These are phyloP conservation scores for Pleurotus giganteus DNA, from an alignment of 768 basidiomycete genomes.

Conservation along the genomic window DNA sequence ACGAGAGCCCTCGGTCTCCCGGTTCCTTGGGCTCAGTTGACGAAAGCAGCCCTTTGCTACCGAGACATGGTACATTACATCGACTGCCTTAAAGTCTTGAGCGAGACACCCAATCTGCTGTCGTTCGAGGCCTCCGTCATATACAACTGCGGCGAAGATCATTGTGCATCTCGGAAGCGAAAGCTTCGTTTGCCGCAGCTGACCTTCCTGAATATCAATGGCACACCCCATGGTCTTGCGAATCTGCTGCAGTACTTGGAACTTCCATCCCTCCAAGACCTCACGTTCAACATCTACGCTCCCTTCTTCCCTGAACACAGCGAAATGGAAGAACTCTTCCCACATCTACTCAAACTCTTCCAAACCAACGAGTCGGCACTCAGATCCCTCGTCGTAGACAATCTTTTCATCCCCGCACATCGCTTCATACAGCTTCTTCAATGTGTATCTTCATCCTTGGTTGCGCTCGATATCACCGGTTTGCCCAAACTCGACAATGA, in stretches of 20 bases:
- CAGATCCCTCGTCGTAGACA: neutral
- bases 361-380: neutral
- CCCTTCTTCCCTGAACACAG: neutral
- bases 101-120: neutral
- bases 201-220: neutral
- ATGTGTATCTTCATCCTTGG: neutral
- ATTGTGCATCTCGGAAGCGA: neutral
- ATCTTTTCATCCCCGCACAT: neutral
- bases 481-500: neutral
- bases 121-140: neutral
- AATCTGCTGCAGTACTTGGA: neutral
- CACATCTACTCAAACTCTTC: neutral
- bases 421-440: neutral
- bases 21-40: neutral
- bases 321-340: neutral
- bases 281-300: neutral
- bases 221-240: neutral
- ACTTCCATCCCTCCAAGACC: neutral
- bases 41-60: neutral
- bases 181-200: neutral
- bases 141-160: neutral
- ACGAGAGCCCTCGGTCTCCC: neutral
- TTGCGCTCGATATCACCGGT: neutral
- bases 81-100: neutral
- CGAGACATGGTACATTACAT: neutral